A percentile compares a stretch with the other conserved stretches of the same genome.
phyloP scores from a whole-genome alignment of 331 rosid genomes.

The Cydonia oblonga region DNA sequence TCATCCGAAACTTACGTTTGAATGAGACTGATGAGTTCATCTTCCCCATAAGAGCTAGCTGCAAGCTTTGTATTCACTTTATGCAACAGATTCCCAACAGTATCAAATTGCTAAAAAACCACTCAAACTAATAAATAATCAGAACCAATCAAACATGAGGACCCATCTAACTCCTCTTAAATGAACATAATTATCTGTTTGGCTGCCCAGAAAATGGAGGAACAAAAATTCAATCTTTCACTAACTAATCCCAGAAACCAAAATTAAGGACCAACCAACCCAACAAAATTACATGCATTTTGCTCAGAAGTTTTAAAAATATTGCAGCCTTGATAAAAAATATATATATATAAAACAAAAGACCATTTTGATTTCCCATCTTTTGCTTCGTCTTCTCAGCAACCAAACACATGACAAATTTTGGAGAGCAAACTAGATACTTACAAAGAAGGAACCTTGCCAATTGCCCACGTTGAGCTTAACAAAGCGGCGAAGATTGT shows the following conservation, averaged over 20 bases:
- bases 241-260: neutral
- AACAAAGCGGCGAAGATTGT: slow-evolving; percentile 53
- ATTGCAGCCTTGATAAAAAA: neutral
- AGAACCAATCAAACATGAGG: neutral
- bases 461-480: slow-evolving; percentile 62
- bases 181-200: neutral
- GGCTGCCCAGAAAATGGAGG: neutral
- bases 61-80: slow-evolving; percentile 65
- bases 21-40: slow-evolving; percentile 83
- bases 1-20: slow-evolving; percentile 52
- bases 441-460: slow-evolving; percentile 84
- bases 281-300: neutral
- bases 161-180: neutral
- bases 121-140: neutral
- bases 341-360: neutral
- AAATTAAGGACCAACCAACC: neutral
- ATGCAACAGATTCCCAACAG: slow-evolving; percentile 64
- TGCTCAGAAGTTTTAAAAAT: neutral
- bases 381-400: neutral
- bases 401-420: neutral
- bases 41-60: slow-evolving; percentile 82
- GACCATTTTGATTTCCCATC: neutral
- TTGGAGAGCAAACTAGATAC: neutral
- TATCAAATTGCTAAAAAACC: slow-evolving; percentile 68
- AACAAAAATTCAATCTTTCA: neutral